These are phyloP conservation scores for Termitomyces sp. DNA, from an alignment of 768 basidiomycete genomes.

Conservation along the genomic window DNA sequence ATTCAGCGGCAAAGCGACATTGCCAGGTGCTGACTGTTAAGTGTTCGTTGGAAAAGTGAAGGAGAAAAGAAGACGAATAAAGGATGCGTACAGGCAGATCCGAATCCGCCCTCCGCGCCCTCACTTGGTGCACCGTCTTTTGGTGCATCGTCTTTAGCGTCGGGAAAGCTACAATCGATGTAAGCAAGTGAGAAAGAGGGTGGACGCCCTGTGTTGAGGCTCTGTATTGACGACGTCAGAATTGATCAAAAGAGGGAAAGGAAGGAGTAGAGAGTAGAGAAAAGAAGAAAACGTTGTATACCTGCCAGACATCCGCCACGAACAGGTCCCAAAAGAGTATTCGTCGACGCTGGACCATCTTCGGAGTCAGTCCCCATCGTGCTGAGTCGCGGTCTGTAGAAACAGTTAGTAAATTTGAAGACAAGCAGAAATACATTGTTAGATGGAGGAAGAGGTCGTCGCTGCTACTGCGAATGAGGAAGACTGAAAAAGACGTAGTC, in stretches of 20 bases:
- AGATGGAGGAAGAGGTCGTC: neutral
- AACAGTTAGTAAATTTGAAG: neutral
- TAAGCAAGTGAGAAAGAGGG: constrained; percentile 63
- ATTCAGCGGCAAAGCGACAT: constrained; percentile 60
- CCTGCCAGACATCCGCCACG: constrained; percentile 66
- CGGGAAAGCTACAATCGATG: constrained; percentile 62
- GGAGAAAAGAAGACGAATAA: neutral
- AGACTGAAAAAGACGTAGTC: neutral
- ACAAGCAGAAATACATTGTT: too few species aligned
- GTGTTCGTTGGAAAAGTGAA: neutral
- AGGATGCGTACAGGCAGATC: constrained; percentile 25
- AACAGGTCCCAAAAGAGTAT: constrained; percentile 78
- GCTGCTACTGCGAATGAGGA: neutral
- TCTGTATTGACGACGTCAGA: constrained; percentile 30
- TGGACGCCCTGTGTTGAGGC: constrained; percentile 65
- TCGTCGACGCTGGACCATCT: constrained; percentile 60
- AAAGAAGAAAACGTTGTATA: constrained; percentile 19
- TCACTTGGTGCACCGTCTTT: constrained; percentile 18
- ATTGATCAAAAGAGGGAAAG: neutral
- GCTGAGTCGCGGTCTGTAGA: constrained; percentile 59
- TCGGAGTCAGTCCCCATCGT: constrained; percentile 56
- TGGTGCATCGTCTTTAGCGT: constrained; percentile 22
- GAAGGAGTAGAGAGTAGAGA: neutral
- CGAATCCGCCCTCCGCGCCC: constrained; percentile 25
- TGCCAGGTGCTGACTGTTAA: constrained; percentile 53